Evolutionary conservation across 345 rosid genomes (phyloP).

Genomic region (Bruguiera gymnorhiza): DNA sequence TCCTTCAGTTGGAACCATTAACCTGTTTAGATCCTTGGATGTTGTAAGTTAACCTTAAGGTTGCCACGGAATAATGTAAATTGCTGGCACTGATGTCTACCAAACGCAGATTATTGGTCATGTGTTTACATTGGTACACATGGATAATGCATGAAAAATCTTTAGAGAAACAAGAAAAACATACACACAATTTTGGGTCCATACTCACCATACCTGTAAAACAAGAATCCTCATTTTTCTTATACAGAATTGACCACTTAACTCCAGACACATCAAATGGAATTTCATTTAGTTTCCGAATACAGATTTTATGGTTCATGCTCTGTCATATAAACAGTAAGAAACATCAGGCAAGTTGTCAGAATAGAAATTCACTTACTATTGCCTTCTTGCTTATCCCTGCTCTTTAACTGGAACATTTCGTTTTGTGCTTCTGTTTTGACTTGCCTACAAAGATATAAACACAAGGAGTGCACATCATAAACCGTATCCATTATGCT

Average conservation of each 20-base stretch:
- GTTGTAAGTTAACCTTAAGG: too few species aligned
- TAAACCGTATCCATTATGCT: neutral
- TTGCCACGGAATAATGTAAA: neutral
- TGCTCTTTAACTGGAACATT: slow-evolving; percentile 37
- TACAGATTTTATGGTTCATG: neutral
- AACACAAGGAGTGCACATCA: slow-evolving; percentile 9
- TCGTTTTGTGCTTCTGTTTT: slow-evolving; percentile 46
- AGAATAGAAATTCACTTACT: slow-evolving; percentile 4
- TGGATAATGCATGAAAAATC: too few species aligned
- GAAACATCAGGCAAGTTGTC: slow-evolving; percentile 5
- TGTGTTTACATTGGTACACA: too few species aligned
- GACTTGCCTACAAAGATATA: slow-evolving; percentile 57
- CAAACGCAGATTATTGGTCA: too few species aligned
- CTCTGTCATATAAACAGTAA: neutral
- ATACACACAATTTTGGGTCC: too few species aligned
- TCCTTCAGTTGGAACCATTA: too few species aligned
- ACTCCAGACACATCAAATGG: neutral
- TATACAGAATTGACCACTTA: neutral
- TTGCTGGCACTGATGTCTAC: too few species aligned
- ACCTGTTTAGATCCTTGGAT: too few species aligned
- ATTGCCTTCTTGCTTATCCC: neutral
- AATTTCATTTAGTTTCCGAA: slow-evolving; percentile 1
- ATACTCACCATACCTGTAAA: too few species aligned
- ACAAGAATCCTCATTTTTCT: too few species aligned
- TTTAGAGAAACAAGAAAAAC: too few species aligned